A percentile compares a stretch with the other conserved stretches of the same genome.
phyloP scores from a whole-genome alignment of 495 filamentous ascomycete species.

The Aspergillus conjunctus region DNA sequence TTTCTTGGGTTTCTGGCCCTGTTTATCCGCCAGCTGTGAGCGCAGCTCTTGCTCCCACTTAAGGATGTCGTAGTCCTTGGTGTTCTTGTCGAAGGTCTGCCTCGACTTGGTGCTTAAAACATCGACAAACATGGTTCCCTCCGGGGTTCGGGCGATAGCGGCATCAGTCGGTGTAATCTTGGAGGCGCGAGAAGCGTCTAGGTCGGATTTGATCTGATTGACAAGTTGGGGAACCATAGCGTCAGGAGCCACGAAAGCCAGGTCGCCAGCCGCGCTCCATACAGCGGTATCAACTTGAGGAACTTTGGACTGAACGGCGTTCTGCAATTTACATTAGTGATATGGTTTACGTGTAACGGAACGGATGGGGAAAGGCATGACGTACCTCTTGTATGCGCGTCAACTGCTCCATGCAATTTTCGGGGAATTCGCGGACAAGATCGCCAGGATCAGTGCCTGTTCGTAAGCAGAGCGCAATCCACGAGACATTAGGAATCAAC shows the following conservation, averaged over 20 bases:
- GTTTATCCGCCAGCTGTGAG: slow-evolving; percentile 84
- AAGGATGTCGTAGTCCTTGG: slow-evolving; percentile 88
- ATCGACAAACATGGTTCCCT: slow-evolving; percentile 85
- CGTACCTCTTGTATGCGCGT: slow-evolving; percentile 37
- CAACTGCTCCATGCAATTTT: slow-evolving; percentile 53
- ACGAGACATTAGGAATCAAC: slow-evolving; percentile 73
- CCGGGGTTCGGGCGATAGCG: slow-evolving; percentile 85
- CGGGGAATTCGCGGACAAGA: slow-evolving; percentile 57
- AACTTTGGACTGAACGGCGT: slow-evolving; percentile 44
- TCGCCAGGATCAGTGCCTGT: slow-evolving; percentile 79
- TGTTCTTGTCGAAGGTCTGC: slow-evolving; percentile 73
- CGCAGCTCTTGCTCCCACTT: slow-evolving; percentile 98
- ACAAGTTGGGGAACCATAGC: slow-evolving; percentile 75
- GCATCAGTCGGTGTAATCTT: slow-evolving; percentile 81
- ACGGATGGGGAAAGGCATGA: not conserved
- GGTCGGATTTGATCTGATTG: slow-evolving; percentile 66
- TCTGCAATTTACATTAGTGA: slow-evolving; percentile 19
- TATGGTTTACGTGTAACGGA: not conserved
- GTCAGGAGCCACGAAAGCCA: slow-evolving; percentile 92
- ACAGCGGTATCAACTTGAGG: slow-evolving; percentile 65
- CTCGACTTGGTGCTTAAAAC: slow-evolving; percentile 78
- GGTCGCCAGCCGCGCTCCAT: slow-evolving; percentile 77
- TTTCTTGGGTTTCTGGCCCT: slow-evolving; percentile 86
- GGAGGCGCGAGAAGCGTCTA: slow-evolving; percentile 65
- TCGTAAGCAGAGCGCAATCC: slow-evolving; percentile 85